Conservation (phyloP, 2,329 filamentous ascomycete species). For the Colletotrichum trifolii region DNA sequence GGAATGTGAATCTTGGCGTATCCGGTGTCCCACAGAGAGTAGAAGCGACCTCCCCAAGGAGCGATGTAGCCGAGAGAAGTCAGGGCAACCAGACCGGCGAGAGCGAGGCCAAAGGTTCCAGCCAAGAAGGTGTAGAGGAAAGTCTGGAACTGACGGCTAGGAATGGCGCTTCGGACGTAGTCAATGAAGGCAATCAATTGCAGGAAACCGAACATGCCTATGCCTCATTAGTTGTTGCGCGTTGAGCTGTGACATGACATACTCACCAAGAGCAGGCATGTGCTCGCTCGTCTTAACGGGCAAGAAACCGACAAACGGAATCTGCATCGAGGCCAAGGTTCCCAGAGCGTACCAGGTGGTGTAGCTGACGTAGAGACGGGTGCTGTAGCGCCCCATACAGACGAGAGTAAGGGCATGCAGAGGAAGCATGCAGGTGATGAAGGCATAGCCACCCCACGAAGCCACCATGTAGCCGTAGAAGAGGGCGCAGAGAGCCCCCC, state of each 20-base stretch:
- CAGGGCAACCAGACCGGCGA: conserved; percentile 83
- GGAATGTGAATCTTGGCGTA: conserved; percentile 99
- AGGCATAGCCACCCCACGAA: conserved; percentile 99
- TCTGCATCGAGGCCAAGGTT: conserved; percentile 97
- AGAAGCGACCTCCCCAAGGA: conserved; percentile 98
- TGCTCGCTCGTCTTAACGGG: conserved; percentile 98
- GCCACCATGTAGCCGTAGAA: conserved; percentile 99
- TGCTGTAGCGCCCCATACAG: conserved; percentile 96
- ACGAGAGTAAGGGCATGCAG: conserved; percentile 94
- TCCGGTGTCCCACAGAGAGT: conserved; percentile 98
- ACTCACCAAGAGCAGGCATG: conserved; percentile 91
- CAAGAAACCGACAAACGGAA: conserved; percentile 97
- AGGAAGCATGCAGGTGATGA: conserved; percentile 97
- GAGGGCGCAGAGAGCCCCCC: conserved; percentile 92
- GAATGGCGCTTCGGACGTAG: conserved; percentile 87
- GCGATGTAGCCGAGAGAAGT: conserved; percentile 93
- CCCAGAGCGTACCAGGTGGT: conserved; percentile 98
- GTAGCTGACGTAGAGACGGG: conserved; percentile 93
- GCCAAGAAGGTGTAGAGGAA: conserved; percentile 83
- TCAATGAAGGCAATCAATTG: conserved; percentile 94
- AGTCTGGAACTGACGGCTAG: conserved; percentile 93
- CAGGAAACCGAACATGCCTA: conserved; percentile 93
- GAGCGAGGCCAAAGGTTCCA: conserved; percentile 76
- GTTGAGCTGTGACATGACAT: background rate
- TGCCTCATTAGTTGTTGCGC: conserved; percentile 32